A percentile compares a stretch with the other conserved stretches of the same genome.
Evolutionary conservation across 768 basidiomycete genomes (phyloP).

Genomic region (Tricholoma hemisulphureum): DNA sequence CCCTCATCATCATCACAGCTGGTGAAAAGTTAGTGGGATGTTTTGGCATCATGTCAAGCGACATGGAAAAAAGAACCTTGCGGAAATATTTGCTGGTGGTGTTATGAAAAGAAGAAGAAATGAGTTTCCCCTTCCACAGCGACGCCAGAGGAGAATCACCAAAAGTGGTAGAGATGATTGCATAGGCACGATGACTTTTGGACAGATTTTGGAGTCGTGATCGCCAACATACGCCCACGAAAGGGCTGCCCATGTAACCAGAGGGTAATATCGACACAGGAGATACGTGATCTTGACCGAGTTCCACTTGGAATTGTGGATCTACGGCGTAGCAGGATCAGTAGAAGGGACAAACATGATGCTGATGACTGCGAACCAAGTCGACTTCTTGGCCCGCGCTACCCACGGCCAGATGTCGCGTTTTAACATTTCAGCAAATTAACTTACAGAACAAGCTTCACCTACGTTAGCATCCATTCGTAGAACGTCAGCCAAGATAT

Average conservation of each 20-base stretch:
- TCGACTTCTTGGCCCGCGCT: slow-evolving; percentile 32
- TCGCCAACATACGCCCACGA: slow-evolving; percentile 38
- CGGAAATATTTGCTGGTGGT: slow-evolving; percentile 41
- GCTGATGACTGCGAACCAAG: slow-evolving; percentile 29
- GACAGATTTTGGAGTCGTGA: slow-evolving; percentile 32
- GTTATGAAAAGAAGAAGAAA: not conserved
- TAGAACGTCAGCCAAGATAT: slow-evolving; percentile 33
- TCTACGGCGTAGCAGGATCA: slow-evolving; percentile 18
- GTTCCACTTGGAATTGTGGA: slow-evolving; percentile 36
- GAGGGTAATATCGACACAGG: slow-evolving; percentile 42
- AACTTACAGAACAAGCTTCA: not conserved
- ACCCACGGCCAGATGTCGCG: not conserved
- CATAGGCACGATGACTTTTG: slow-evolving; percentile 25
- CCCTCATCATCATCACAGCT: slow-evolving; percentile 46
- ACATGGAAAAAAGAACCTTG: slow-evolving; percentile 29
- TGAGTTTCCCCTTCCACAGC: not conserved
- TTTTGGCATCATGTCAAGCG: not conserved
- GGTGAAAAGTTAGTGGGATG: not conserved
- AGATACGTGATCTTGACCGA: slow-evolving; percentile 40
- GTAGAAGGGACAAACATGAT: not conserved
- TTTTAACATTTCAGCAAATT: not conserved
- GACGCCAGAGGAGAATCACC: slow-evolving; percentile 15
- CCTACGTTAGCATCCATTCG: slow-evolving; percentile 40
- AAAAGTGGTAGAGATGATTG: slow-evolving; percentile 35
- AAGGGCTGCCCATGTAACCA: slow-evolving; percentile 34